Base-by-base conservation (phyloP, 73 alveolate genomes). In the Blepharisma japonicum region DNA sequence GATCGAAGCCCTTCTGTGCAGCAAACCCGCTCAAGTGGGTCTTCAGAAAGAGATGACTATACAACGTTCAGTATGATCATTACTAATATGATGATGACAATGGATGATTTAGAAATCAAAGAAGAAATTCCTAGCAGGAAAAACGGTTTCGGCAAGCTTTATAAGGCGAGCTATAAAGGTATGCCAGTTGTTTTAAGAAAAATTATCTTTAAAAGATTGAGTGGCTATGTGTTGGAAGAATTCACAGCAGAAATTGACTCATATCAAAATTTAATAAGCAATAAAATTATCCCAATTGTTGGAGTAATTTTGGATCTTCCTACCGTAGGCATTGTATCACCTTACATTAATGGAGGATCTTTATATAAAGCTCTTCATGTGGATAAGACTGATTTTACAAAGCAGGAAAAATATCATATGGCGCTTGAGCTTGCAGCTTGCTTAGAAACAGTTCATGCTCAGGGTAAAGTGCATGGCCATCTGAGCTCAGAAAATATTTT, bases 381-480 rank as follows among this genome's bases (percentile, higher is more conserved):
- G 11, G 66, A 70, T 1, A 47, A 45, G 66, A 5, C 11, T 1
- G 14, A 4, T 0, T 9, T 70, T 9, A 45, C 77, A 14, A 18
- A 18, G 9, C 25, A 70, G 71, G 61, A 9, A 14, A 45, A 45
- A 45, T 39, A 14, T n/a, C 11, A 20, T 45, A 14, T 18, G 0
- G 71, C 61, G 76, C 11, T n/a, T 7, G 32, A 70, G 80, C 11
- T 70, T 18, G 80, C 80, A 7, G 0, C 14, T 45, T 18, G 76
- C 5, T 45, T 70, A 9, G 11, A 9, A 14, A 18, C 11, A 14
- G 23, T 70, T 9, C 80, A 70, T 70, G 71, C 32, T 3, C 9
- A 7, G n/a, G 25, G 39, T 2, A 70, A 45, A 45, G 80, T 70
- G 32, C 80, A 70, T 70, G 80, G 80, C 76, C 80, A 70, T 47